Percentiles rank a stretch among this genome's conserved stretches.
Conservation (phyloP, 352 stramenopile species). For the Phytophthora quininea region DNA sequence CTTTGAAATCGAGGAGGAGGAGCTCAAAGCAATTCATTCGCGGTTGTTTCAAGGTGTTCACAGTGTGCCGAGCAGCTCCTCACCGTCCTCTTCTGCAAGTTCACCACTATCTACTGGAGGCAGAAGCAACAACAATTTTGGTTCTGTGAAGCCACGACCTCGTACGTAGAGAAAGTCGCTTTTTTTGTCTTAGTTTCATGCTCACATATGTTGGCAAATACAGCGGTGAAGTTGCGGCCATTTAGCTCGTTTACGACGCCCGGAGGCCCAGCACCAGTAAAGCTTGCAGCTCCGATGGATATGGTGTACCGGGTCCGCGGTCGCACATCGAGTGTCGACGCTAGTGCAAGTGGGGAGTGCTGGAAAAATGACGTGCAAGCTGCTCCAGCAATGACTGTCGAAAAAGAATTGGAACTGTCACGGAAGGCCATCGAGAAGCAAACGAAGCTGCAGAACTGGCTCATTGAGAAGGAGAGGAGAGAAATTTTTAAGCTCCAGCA, state of each 20-base stretch:
- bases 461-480: conserved; percentile 88
- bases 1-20: conserved; percentile 95
- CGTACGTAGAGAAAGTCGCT: conserved; percentile 27
- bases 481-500: conserved; percentile 83
- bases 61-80: conserved; percentile 10
- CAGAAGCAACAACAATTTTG: conserved; percentile 6
- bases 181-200: neutral
- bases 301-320: conserved; percentile 71
- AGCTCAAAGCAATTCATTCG: conserved; percentile 79
- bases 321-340: conserved; percentile 42
- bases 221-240: conserved; percentile 30
- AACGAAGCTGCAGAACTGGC: conserved; percentile 88
- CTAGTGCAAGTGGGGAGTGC: conserved; percentile 29
- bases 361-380: conserved; percentile 56
- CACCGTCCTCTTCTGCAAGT: conserved; percentile 11
- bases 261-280: conserved; percentile 9
- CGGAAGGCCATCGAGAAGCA: conserved; percentile 91
- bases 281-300: conserved; percentile 35
- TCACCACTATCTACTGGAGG: conserved; percentile 19
- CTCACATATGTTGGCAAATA: conserved; percentile 14
- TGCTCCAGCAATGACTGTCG: conserved; percentile 40
- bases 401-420: conserved; percentile 70
- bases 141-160: conserved; percentile 26
- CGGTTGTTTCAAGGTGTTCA: conserved; percentile 51
- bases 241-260: conserved; percentile 35